Evolutionary conservation across 345 rosid genomes (phyloP).

Genomic region (Acer saccharum): DNA sequence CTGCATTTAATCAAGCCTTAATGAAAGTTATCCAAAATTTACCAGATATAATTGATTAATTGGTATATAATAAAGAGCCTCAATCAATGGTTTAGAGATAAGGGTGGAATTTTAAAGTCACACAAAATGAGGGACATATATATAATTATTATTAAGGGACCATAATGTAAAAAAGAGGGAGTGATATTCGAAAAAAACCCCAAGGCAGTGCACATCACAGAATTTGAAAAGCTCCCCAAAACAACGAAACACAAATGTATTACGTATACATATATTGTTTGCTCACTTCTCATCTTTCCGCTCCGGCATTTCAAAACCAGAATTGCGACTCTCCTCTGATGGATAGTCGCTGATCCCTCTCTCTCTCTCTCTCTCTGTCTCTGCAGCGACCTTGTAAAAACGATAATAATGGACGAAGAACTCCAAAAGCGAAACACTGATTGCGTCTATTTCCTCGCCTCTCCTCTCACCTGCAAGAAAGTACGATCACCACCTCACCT

Average conservation of each 20-base stretch:
- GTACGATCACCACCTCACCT: slow-evolving; percentile 13
- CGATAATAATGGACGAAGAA: slow-evolving; percentile 53
- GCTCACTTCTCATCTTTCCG: background rate
- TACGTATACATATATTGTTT: too few relatives aligned
- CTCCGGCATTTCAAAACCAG: background rate
- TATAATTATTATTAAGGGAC: too few relatives aligned
- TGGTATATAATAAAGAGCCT: too few relatives aligned
- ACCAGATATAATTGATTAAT: too few relatives aligned
- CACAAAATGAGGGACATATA: too few relatives aligned
- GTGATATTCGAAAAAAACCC: too few relatives aligned
- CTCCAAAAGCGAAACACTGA: slow-evolving; percentile 55
- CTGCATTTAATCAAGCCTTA: too few relatives aligned
- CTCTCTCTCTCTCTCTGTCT: background rate
- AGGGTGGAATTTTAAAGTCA: too few relatives aligned
- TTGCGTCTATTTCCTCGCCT: slow-evolving; percentile 69
- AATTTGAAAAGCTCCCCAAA: background rate
- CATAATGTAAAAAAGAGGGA: too few relatives aligned
- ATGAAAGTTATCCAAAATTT: too few relatives aligned
- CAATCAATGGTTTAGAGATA: too few relatives aligned
- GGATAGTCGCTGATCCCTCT: background rate
- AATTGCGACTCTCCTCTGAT: background rate
- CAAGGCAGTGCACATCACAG: too few relatives aligned
- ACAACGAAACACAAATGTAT: background rate
- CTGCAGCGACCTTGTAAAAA: background rate
- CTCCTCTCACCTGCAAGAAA: slow-evolving; percentile 82